Conservation (phyloP, 768 basidiomycete species). For the Auriculariales sp. region DNA sequence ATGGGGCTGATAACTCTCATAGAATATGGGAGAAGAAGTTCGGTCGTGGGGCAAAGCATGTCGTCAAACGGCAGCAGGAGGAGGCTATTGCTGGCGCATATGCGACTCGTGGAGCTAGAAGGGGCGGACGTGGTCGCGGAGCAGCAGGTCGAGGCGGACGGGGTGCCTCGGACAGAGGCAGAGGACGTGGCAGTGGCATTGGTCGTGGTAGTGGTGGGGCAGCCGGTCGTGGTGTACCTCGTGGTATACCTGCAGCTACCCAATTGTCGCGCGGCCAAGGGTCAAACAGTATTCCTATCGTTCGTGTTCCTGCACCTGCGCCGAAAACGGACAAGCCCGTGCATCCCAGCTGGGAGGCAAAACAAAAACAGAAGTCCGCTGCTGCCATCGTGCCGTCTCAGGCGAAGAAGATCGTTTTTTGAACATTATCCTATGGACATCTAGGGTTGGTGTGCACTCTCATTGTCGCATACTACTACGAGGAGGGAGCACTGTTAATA, state of each 20-base stretch:
- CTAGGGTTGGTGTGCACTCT: no score
- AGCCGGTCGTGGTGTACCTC: neutral
- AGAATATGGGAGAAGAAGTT: conserved; percentile 99
- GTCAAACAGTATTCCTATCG: no score
- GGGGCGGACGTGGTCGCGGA: conserved; percentile 3
- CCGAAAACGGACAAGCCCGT: conserved; percentile 26
- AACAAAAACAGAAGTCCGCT: conserved; percentile 50
- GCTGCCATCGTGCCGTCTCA: conserved; percentile 48
- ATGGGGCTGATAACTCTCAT: conserved; percentile 2
- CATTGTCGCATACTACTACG: no score
- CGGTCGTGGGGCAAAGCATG: conserved; percentile 81
- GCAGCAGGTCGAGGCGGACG: conserved; percentile 5
- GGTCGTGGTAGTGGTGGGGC: conserved; percentile 12
- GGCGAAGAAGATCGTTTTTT: conserved; percentile 75
- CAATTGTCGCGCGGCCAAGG: neutral
- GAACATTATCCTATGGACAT: no score
- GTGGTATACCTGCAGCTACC: neutral
- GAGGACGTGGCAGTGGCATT: conserved; percentile 6
- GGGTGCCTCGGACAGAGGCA: conserved; percentile 10
- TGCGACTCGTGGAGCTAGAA: conserved; percentile 6
- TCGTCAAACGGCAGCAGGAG: conserved; percentile 39
- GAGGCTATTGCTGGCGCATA: conserved; percentile 7
- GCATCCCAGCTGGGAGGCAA: conserved; percentile 97
- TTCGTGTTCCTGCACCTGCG: neutral
- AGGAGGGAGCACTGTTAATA: no score